Base-by-base conservation (phyloP, 805 yeast species). In the Yamadazyma phyllophila region DNA sequence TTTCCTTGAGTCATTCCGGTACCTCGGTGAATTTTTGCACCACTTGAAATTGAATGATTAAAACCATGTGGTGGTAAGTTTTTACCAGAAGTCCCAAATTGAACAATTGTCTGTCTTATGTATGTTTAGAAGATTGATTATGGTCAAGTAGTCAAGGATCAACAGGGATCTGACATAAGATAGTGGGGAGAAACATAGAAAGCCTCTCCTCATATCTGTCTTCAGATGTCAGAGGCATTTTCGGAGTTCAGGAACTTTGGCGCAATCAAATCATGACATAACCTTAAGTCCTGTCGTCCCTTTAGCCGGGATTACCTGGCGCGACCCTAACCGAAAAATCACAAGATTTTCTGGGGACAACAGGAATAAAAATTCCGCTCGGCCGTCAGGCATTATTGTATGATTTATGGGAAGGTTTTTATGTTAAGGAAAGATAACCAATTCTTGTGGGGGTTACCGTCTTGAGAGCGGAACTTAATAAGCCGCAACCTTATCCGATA, bases 181-280 rank as follows among this genome's bases (percentile, higher is more conserved):
- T 20, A 20, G 24, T 20, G 24, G 24, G 24, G 24, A 20, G 3
- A 20, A 20, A 20, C 24, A 6, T 32, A 37, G 20, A 7, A 9
- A 26, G 9, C 20, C 31, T 17, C 20, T 14, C 11, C 11, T 4
- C 14, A 17, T 26, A 26, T 26, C 14, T 26, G 27, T 36, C 32
- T 26, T 30, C 11, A 26, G 31, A 40, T 32, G 4, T 41, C 36
- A 20, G 20, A 13, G 13, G 31, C 32, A n/a, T 10, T 41, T 41
- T 41, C 45, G 45, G 39, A 41, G 35, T 41, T 26, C 32, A 31
- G 45, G 39, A 36, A 41, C 31, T 27, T 26, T 15, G 5, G 16
- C 14, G 24, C 13, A 20, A 17, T 13, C 31, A 37, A 12, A 26
- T 17, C 26, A 14, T 11, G 30, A 7, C 38, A 37, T 11, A 26